These are phyloP conservation scores for barrel medic (Medicago truncatula) DNA, from an alignment of 306 rosid species.

Conservation along the genomic window MtrunA17r5.0-ANR NC_053043.1:49155001-49155500, in stretches of 20 bases:
- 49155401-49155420: not conserved
- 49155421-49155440: not conserved
- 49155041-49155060: constrained; percentile 94
- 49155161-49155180: constrained; percentile 99
- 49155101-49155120: constrained; percentile 98
- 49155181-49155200: constrained; percentile 99
- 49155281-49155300: constrained; percentile 35
- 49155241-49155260: constrained; percentile 98
- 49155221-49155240: constrained; percentile 99
- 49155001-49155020: constrained; percentile 30
- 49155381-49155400: constrained; percentile 18
- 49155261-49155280: constrained; percentile 70
- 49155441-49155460: not conserved
- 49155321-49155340: not conserved
- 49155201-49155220: constrained; percentile 94
- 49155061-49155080: constrained; percentile 98
- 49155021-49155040: constrained; percentile 55
- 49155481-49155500: not conserved
- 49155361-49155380: not conserved
- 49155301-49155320: constrained; percentile 33
- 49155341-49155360: constrained; percentile 4
- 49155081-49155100: constrained; percentile 95
- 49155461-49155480: constrained; percentile 15
- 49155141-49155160: constrained; percentile 99
- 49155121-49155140: constrained; percentile 96